phyloP scores from a whole-genome alignment of 2,329 filamentous ascomycete species.

The Diaporthe ampelina region DNA sequence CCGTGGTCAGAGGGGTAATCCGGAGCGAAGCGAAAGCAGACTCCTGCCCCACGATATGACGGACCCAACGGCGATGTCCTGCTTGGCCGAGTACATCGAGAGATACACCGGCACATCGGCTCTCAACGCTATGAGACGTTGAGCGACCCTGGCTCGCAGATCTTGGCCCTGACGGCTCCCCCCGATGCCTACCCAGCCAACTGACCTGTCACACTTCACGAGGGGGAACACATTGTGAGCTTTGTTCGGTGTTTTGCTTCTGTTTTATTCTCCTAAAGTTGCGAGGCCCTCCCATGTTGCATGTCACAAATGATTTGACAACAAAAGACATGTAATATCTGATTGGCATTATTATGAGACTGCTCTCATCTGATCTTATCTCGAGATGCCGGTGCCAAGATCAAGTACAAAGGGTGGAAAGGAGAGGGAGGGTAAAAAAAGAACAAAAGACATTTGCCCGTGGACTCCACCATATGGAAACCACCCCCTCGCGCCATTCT shows the following conservation, averaged over 20 bases:
- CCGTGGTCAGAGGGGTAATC: not conserved
- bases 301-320: not conserved
- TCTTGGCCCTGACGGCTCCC: conserved; percentile 19
- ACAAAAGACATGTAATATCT: conserved; percentile 30
- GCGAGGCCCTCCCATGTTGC: not conserved
- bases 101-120: conserved; percentile 13
- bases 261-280: not conserved
- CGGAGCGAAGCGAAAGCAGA: not conserved
- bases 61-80: conserved; percentile 14
- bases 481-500: conserved; percentile 1
- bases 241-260: conserved; percentile 23
- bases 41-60: conserved; percentile 2
- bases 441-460: conserved; percentile 1
- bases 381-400: conserved; percentile 30
- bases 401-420: not conserved
- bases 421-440: not conserved
- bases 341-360: conserved; percentile 35
- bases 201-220: not conserved
- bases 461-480: conserved; percentile 9
- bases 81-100: conserved; percentile 3
- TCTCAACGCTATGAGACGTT: conserved; percentile 22
- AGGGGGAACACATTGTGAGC: conserved; percentile 2
- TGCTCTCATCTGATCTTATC: conserved; percentile 25
- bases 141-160: conserved; percentile 14
- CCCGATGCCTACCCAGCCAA: not conserved